These are phyloP conservation scores for Mycena venus DNA, from an alignment of 768 basidiomycete species.

Conservation along the genomic window DNA sequence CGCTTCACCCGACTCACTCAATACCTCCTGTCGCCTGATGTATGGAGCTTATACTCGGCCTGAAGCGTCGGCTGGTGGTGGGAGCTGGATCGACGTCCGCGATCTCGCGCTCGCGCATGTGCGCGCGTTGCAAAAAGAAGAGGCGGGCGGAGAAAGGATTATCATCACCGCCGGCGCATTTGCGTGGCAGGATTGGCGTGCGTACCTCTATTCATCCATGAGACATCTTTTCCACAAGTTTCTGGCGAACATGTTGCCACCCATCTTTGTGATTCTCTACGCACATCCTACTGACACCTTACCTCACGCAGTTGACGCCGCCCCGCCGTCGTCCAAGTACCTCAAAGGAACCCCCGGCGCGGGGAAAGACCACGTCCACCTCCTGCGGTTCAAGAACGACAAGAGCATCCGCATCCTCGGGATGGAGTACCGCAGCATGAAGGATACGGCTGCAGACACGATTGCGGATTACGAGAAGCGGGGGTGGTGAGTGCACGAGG, in stretches of 20 bases:
- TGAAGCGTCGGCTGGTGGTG: constrained; percentile 36
- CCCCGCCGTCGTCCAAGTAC: constrained; percentile 36
- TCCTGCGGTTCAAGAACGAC: constrained; percentile 45
- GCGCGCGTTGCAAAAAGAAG: constrained; percentile 58
- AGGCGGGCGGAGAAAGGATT: constrained; percentile 67
- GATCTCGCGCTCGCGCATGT: constrained; percentile 69
- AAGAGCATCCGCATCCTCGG: constrained; percentile 59
- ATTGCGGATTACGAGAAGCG: neutral
- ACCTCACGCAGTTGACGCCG: constrained; percentile 18
- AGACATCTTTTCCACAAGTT: neutral
- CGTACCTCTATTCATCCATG: constrained; percentile 7
- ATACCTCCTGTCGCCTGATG: constrained; percentile 50
- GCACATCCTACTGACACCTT: neutral
- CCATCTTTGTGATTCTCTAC: too few relatives aligned
- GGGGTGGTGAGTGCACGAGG: constrained; percentile 10
- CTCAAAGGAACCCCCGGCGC: constrained; percentile 51
- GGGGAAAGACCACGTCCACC: constrained; percentile 41
- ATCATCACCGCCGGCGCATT: constrained; percentile 53
- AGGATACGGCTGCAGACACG: neutral
- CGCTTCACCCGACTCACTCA: constrained; percentile 45
- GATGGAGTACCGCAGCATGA: constrained; percentile 39
- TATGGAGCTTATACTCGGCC: constrained; percentile 45
- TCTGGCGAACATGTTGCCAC: too few relatives aligned
- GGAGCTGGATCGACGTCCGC: constrained; percentile 59
- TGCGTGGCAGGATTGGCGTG: constrained; percentile 40